Evolutionary conservation across 495 filamentous ascomycete genomes (phyloP), one percentile per base, ranked within the genome.

Genomic region (Staphylotrichum tortipilum): DNA sequence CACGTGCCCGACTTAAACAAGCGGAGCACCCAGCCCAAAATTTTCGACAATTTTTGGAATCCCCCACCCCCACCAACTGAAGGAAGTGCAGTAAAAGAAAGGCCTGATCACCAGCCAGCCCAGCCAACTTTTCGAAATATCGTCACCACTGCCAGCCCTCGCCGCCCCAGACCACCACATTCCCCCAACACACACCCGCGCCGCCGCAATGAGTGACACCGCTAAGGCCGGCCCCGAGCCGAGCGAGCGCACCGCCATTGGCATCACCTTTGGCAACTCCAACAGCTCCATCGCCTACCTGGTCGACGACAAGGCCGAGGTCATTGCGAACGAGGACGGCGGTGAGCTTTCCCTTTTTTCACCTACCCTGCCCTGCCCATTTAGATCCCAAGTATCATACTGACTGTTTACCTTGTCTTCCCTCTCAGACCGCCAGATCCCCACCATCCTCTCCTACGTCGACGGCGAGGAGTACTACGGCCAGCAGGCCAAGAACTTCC

Each of bases 321-420:
- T 98, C 59, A 97, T 98, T 68, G 92, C 94, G 50, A 97, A 98
- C 70, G 94, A 98, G 71, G 92, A 97, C 69, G 92, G 92, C 79
- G 89, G 89, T 92, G 64, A 64, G 83, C 33, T n/a, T n/a, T n/a
- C n/a, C n/a, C n/a, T n/a, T n/a, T n/a, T n/a, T n/a, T n/a, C n/a
- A n/a, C n/a, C n/a, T n/a, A n/a, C n/a, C n/a, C n/a, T n/a, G n/a
- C n/a, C n/a, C n/a, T n/a, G n/a, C n/a, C n/a, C n/a, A n/a, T n/a
- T n/a, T n/a, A n/a, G n/a, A n/a, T n/a, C n/a, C n/a, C n/a, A n/a
- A n/a, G 26, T n/a, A 4, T 8, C 24, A 8, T 10, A 37, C 55
- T 45, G 22, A 42, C 44, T 22, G 1, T 21, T 21, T 15, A 21
- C 24, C 5, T 39, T 22, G 1, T 21, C 19, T 15, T 19, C 24